Conservation (phyloP, 2,329 filamentous ascomycete species). For the Drechslera avenae region DNA sequence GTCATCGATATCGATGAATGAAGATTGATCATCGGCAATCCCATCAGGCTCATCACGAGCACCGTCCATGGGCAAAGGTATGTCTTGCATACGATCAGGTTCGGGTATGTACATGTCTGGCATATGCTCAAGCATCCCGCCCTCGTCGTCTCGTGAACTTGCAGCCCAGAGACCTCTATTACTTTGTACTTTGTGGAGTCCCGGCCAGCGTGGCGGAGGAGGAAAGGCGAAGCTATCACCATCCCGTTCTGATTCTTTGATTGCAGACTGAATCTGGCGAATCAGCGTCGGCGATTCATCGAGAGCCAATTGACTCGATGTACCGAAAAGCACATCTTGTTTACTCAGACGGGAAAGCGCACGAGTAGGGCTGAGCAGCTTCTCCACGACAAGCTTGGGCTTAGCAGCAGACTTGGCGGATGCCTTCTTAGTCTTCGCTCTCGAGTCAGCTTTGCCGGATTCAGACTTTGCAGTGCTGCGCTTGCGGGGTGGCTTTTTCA, state of each 20-base stretch:
- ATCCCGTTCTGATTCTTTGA: slow-evolving; percentile 43
- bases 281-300: slow-evolving; percentile 47
- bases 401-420: slow-evolving; percentile 36
- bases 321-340: slow-evolving; percentile 49
- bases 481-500: slow-evolving; percentile 28
- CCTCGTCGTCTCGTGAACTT: slow-evolving; percentile 41
- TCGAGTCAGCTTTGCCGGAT: slow-evolving; percentile 22
- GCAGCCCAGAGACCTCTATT: slow-evolving; percentile 41
- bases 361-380: slow-evolving; percentile 45
- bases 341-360: slow-evolving; percentile 32
- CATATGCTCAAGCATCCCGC: slow-evolving; percentile 35
- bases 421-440: slow-evolving; percentile 28
- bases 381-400: slow-evolving; percentile 37
- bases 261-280: slow-evolving; percentile 43
- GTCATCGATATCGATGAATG: slow-evolving; percentile 31
- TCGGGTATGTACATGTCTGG: slow-evolving; percentile 36
- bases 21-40: background rate
- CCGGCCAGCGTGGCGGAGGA: slow-evolving; percentile 21
- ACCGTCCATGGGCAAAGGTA: slow-evolving; percentile 35
- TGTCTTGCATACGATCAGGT: slow-evolving; percentile 40
- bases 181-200: slow-evolving; percentile 25
- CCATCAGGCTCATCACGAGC: slow-evolving; percentile 10
- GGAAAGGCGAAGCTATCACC: background rate
- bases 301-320: slow-evolving; percentile 48
- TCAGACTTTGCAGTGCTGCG: slow-evolving; percentile 27